A percentile compares a stretch with the other conserved stretches of the same genome.
Evolutionary conservation across 192 early-diverging fungal species (phyloP).

Genomic region (Entomortierella lignicola): DNA sequence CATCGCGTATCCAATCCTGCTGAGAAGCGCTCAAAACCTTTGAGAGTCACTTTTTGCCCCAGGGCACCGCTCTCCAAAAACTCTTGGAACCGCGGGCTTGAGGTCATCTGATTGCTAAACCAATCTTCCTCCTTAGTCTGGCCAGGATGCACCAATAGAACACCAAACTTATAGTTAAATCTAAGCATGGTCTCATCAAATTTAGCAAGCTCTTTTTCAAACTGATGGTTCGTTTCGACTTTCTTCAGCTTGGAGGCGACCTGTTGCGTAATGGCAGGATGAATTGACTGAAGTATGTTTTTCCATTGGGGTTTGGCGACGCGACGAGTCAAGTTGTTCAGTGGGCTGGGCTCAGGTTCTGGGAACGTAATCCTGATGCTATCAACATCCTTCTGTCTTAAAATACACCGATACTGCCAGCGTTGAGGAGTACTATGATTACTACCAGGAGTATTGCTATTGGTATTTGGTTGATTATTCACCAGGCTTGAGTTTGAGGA

Average conservation of each 20-base stretch:
- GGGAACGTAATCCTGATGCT: constrained; percentile 40
- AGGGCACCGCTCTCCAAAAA: constrained; percentile 74
- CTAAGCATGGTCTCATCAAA: constrained; percentile 84
- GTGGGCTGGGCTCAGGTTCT: constrained; percentile 40
- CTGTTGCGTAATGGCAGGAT: constrained; percentile 51
- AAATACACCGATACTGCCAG: constrained; percentile 52
- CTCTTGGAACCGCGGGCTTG: constrained; percentile 63
- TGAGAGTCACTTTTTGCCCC: constrained; percentile 75
- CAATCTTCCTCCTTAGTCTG: constrained; percentile 84
- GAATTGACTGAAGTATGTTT: constrained; percentile 53
- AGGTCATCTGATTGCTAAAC: constrained; percentile 73
- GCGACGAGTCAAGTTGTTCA: constrained; percentile 46
- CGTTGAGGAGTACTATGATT: constrained; percentile 13
- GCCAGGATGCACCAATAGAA: constrained; percentile 71
- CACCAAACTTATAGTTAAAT: constrained; percentile 85
- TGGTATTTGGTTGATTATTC: too few species aligned
- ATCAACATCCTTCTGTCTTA: constrained; percentile 47
- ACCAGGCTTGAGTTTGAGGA: too few species aligned
- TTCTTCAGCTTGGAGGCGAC: constrained; percentile 66
- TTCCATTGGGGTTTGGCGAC: constrained; percentile 59
- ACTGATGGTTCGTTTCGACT: constrained; percentile 66
- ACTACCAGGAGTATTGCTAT: not conserved
- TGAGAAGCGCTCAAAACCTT: constrained; percentile 80
- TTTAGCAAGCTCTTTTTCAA: constrained; percentile 72
- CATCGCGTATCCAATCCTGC: constrained; percentile 79